Base-by-base conservation (phyloP, 345 rosid genomes). In the Rubroshorea leprosula region DNA sequence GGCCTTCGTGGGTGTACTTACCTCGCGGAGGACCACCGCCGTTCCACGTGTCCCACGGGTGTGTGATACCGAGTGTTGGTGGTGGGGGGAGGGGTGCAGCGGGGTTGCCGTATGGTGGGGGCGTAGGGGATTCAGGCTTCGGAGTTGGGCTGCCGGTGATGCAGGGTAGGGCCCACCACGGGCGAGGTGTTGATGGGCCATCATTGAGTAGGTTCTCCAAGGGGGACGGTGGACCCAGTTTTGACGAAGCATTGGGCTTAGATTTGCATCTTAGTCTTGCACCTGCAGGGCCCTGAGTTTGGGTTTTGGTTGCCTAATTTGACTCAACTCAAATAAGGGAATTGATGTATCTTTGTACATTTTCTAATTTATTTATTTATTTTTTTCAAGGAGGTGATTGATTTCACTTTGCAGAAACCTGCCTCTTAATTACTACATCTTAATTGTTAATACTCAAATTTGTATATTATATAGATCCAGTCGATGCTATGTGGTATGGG, bases 241-340 rank as follows among this genome's bases (percentile, higher is more conserved):
- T 81, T n/a, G 96, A 89, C 39, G 95, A 91, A 29, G 54, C 72
- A 18, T 62, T 86, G 72, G 95, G 93, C 55, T 74, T 92, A 63
- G 93, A 89, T 70, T 79, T 92, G 75, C 98, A 92, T 72, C 96
- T 92, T 10, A 81, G 98, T 68, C 89, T 92, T 51, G 89, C 96
- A 39, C 98, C 98, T 4, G 83, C 96, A 41, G 86, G 85, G 41
- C 85, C 75, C 2, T 87, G 82, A 83, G 25, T 18, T 26, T 52
- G 49, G 11, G 57, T 45, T 25, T 31, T 2, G 20, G 15, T 17
- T 39, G 35, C 35, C 35, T 29, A 4, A 9, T 29, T 29, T 29
- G 35, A 29, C 35, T 39, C 16, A 44, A 44, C 12, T 35, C 41
- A 35, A 35, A 35, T 3, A 35, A 35, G 41, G 41, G 41, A 6